A percentile compares a stretch with the other conserved stretches of the same genome.
phyloP scores from a whole-genome alignment of 306 rosid species.

The Corylus heterophylla region DNA sequence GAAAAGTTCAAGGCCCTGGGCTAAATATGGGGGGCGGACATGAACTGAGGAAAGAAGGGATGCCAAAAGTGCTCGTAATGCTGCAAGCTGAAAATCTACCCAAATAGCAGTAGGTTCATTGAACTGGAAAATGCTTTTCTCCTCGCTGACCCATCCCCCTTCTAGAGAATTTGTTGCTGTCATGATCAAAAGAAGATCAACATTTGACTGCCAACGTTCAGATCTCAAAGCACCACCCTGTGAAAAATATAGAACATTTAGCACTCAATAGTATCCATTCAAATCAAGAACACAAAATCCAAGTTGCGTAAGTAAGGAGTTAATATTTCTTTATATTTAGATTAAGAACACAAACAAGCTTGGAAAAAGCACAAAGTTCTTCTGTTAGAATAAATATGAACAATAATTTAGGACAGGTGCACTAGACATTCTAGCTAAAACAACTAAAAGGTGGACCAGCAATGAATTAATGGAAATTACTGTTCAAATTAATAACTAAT shows the following conservation, averaged over 20 bases:
- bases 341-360: neutral
- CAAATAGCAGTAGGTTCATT: constrained; percentile 41
- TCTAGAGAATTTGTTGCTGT: constrained; percentile 50
- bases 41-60: constrained; percentile 69
- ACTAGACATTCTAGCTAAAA: neutral
- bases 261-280: constrained; percentile 10
- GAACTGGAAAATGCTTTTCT: constrained; percentile 40
- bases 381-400: neutral
- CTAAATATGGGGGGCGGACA: constrained; percentile 57
- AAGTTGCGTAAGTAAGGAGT: neutral
- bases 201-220: constrained; percentile 60
- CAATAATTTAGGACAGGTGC: neutral
- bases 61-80: constrained; percentile 72
- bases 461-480: neutral
- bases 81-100: constrained; percentile 73
- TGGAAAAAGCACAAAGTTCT: neutral
- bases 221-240: constrained; percentile 75
- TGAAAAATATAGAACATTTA: constrained; percentile 14
- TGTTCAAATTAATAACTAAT: neutral
- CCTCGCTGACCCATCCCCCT: constrained; percentile 49
- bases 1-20: constrained; percentile 86
- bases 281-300: neutral
- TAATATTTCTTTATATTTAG: neutral
- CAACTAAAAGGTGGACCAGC: neutral
- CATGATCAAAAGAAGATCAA: constrained; percentile 61